Conservation (phyloP, 345 rosid species). For the Tarenaya hassleriana region DNA sequence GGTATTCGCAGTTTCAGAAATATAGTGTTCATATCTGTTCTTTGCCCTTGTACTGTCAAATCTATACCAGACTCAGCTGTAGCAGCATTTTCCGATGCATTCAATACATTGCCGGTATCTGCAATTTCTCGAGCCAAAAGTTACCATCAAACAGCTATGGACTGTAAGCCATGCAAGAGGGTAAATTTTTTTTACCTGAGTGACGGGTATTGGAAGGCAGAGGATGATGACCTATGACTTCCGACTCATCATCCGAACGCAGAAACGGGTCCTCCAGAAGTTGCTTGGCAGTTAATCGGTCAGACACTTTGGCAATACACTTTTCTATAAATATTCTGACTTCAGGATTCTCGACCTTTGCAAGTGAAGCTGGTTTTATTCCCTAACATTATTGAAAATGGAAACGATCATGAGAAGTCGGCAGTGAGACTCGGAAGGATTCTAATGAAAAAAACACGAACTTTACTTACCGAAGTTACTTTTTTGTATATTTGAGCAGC, state of each 20-base stretch:
- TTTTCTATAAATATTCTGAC: conserved; percentile 80
- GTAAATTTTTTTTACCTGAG: conserved; percentile 7
- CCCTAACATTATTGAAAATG: conserved; percentile 41
- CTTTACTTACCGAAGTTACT: conserved; percentile 76
- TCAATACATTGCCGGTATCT: no score
- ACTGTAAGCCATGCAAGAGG: no score
- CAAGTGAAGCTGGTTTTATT: conserved; percentile 90
- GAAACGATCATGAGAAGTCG: no score
- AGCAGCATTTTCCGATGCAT: no score
- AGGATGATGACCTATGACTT: conserved; percentile 36
- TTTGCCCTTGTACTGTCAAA: no score
- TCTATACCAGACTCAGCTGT: no score
- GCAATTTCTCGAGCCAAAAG: no score
- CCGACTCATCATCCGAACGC: conserved; percentile 49
- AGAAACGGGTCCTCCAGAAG: conserved; percentile 87
- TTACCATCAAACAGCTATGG: no score
- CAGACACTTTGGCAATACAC: conserved; percentile 84
- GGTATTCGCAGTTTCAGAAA: no score
- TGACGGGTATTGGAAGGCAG: conserved; percentile 55
- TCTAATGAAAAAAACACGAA: conserved; percentile 14
- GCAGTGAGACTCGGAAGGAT: no score
- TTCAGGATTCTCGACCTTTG: conserved; percentile 84
- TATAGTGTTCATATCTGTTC: no score
- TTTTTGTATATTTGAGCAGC: conserved; percentile 99
- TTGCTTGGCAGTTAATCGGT: conserved; percentile 86